Evolutionary conservation across 306 rosid species (phyloP), one percentile per base, ranked within the genome.

Genomic region (Arachis hypogaea): DNA sequence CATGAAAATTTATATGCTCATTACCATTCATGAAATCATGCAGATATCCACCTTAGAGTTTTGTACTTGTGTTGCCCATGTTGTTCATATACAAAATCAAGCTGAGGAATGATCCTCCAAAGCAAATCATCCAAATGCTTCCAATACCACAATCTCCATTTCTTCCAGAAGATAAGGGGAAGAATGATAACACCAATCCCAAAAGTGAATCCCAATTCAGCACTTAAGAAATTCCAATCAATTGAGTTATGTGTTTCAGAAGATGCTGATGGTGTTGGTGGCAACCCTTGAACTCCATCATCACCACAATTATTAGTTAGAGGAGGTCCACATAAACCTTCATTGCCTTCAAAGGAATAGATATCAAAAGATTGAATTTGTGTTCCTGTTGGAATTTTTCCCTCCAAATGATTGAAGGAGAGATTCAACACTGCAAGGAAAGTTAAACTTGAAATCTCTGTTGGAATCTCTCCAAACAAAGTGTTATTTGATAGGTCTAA

Each of bases 321-420:
- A 11, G 85, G 83, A 7, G 46, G 66, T 3, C 83, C 81, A 28
- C 66, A 81, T 50, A 85, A 6, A 63, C 79, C 61, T 10, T 36
- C 10, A 7, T 85, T 85, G 3, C 84, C 80, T 54, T 6, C 9
- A 30, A 66, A 85, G 9, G 78, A 78, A 52, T 29, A 30, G 22
- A 22, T 42, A 5, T 16, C 11, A 51, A 84, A 81, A 18, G 78
- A 5, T 2, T 30, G 55, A 18, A 83, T 49, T 54, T 84, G 87
- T 36, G 71, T 63, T 2, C 77, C 63, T 0, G 18, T 40, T 7
- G 76, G 78, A 59, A 84, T 84, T 58, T 1, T 51, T 7, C 86
- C 80, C 5, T 10, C 76, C 51, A 85, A 47, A n/a, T 50, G 78
- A 68, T 85, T 85, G 11, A 54, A 42, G 0, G 84, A 85, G n/a